Conservation (phyloP, 2,329 filamentous ascomycete species). For the Diaporthe caulivora region DNA sequence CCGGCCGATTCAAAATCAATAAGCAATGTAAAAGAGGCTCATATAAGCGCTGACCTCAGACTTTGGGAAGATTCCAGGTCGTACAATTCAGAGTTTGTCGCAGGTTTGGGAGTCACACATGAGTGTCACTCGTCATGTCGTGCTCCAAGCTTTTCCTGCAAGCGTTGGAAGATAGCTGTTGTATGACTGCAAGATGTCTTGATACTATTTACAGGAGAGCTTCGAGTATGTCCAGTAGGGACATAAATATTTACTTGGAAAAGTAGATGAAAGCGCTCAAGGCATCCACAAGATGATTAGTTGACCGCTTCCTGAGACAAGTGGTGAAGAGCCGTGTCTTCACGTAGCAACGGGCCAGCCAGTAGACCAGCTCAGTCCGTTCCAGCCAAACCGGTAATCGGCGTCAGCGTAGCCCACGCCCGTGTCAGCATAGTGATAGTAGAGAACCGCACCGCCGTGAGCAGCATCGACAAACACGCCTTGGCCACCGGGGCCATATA, state of each 20-base stretch:
- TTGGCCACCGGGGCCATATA: slow-evolving; percentile 75
- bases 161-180: neutral
- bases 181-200: neutral
- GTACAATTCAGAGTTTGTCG: neutral
- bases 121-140: neutral
- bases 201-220: neutral
- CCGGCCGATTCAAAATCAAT: neutral
- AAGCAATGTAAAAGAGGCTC: too few relatives aligned
- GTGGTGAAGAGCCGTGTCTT: slow-evolving; percentile 1
- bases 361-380: slow-evolving; percentile 54
- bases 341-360: slow-evolving; percentile 55
- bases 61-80: neutral
- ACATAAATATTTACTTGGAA: neutral
- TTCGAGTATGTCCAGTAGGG: neutral
- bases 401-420: slow-evolving; percentile 63
- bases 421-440: slow-evolving; percentile 73
- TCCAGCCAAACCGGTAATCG: slow-evolving; percentile 61
- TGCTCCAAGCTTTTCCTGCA: neutral
- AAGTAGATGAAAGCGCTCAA: neutral
- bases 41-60: neutral
- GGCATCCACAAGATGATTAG: neutral
- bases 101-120: too few relatives aligned
- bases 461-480: slow-evolving; percentile 65
- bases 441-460: slow-evolving; percentile 64
- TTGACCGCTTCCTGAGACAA: neutral